These are phyloP conservation scores for Carallia pectinifolia DNA, from an alignment of 345 rosid species.

Conservation along the genomic window DNA sequence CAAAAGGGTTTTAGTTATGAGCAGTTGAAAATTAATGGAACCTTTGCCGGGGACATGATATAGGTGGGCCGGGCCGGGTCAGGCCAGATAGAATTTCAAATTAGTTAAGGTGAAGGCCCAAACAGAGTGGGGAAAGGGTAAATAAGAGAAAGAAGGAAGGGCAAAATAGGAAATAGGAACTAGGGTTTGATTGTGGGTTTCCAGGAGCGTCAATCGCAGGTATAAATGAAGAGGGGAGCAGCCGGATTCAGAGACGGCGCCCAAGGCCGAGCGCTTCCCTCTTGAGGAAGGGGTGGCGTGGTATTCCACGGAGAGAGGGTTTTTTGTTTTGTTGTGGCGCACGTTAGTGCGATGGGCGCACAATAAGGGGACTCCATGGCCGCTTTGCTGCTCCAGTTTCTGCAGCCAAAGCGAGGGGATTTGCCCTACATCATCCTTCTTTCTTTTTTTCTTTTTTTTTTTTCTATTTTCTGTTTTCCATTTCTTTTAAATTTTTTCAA, in stretches of 20 bases:
- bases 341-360: conserved; percentile 50
- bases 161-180: background rate
- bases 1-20: too few species aligned
- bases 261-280: conserved; percentile 61
- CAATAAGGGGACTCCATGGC: conserved; percentile 38
- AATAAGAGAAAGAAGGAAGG: background rate
- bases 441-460: background rate
- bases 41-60: too few species aligned
- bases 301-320: conserved; percentile 53
- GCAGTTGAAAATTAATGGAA: too few species aligned
- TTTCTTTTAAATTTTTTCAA: background rate
- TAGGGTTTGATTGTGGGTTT: background rate
- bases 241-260: background rate
- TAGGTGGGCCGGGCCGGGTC: too few species aligned
- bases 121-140: background rate
- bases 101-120: too few species aligned
- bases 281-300: conserved; percentile 49
- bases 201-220: background rate
- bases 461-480: too few species aligned
- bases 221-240: background rate
- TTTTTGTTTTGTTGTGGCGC: conserved; percentile 36
- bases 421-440: conserved; percentile 33
- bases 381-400: conserved; percentile 44
- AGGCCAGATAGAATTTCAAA: too few species aligned
- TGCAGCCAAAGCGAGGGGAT: conserved; percentile 39